Evolutionary conservation across 139 green algal species (phyloP).

Genomic region (Chlorella vulgaris): DNA sequence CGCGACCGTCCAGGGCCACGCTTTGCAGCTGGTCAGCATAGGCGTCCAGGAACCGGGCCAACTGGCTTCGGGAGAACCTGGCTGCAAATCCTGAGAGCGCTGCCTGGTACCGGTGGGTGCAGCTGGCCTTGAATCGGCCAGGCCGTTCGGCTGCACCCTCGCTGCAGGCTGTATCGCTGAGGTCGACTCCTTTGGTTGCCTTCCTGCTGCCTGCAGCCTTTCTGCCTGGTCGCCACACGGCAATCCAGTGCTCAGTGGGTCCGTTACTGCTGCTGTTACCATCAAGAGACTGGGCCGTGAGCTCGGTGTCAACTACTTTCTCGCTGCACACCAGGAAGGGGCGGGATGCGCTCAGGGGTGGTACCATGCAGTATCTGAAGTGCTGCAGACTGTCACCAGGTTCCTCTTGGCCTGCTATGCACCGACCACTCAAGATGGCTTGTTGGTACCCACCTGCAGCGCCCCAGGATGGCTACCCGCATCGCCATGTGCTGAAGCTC

Average conservation of each 20-base stretch:
- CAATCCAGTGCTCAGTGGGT: slow-evolving; percentile 26
- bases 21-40: slow-evolving; percentile 18
- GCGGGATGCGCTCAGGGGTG: too few relatives aligned
- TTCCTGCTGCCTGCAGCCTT: too few relatives aligned
- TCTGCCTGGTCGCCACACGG: neutral
- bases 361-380: too few relatives aligned
- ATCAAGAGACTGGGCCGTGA: neutral
- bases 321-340: neutral
- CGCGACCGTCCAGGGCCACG: slow-evolving; percentile 8
- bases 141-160: neutral
- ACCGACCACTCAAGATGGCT: neutral
- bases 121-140: slow-evolving; percentile 34
- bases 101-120: slow-evolving; percentile 8
- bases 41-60: slow-evolving; percentile 6
- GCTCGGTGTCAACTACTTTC: neutral
- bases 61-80: slow-evolving; percentile 6
- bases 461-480: slow-evolving; percentile 14
- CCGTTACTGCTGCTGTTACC: neutral
- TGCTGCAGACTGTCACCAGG: neutral
- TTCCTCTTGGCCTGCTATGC: neutral
- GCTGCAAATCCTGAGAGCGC: slow-evolving; percentile 21
- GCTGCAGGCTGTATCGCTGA: neutral
- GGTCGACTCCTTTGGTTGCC: neutral
- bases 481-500: slow-evolving; percentile 1
- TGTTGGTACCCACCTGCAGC: slow-evolving; percentile 6